Evolutionary conservation across 78 protist genomes (phyloP).

Genomic region (Tieghemostelium lacteum): DNA sequence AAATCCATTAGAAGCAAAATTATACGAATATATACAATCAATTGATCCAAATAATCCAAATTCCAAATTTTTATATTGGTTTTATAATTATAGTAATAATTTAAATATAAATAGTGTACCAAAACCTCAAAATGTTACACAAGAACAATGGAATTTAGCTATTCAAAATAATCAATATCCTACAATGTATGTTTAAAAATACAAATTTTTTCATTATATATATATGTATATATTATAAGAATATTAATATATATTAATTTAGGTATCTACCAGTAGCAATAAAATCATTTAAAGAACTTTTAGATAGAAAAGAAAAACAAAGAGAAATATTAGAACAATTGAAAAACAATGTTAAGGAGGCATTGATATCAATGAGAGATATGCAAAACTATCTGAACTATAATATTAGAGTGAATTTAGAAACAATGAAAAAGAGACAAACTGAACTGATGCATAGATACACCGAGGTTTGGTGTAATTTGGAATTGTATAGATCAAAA

Average conservation of each 20-base stretch:
- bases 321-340: constrained; percentile 19
- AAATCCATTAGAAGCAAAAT: constrained; percentile 25
- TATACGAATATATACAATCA: constrained; percentile 40
- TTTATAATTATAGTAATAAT: constrained; percentile 39
- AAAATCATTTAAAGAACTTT: constrained; percentile 58
- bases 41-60: constrained; percentile 29
- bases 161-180: constrained; percentile 61
- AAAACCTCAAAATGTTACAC: constrained; percentile 47
- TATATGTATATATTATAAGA: background rate
- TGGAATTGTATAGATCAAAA: constrained; percentile 37
- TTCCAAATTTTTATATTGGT: constrained; percentile 73
- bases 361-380: constrained; percentile 42
- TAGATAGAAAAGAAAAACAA: constrained; percentile 43
- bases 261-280: constrained; percentile 59
- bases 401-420: constrained; percentile 46
- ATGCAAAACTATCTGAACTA: constrained; percentile 53
- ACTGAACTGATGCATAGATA: constrained; percentile 36
- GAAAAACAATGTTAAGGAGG: constrained; percentile 10
- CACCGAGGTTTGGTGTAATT: constrained; percentile 52
- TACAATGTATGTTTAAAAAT: background rate
- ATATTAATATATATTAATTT: background rate
- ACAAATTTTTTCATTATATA: background rate
- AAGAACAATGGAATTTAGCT: constrained; percentile 51
- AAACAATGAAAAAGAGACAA: constrained; percentile 44
- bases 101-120: constrained; percentile 46